Percentiles rank a stretch among this genome's conserved stretches.
These are phyloP conservation scores for Penicillium sp. DNA, from an alignment of 2,329 filamentous ascomycete species.

Conservation along the genomic window DNA sequence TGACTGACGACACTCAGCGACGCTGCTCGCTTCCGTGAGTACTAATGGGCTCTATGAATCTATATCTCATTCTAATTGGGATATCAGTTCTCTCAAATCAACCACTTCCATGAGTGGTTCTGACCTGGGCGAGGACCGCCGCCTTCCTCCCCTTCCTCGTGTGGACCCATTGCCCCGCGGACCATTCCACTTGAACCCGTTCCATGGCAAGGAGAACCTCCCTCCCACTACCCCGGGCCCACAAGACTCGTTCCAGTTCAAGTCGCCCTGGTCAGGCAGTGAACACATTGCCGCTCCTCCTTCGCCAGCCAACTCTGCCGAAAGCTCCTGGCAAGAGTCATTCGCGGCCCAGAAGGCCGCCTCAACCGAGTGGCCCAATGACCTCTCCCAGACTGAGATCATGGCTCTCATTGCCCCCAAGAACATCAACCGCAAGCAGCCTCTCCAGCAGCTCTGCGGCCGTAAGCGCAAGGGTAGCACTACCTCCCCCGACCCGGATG, in stretches of 20 bases:
- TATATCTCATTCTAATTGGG: background rate
- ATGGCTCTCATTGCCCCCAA: slow-evolving; percentile 36
- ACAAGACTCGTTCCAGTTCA: slow-evolving; percentile 37
- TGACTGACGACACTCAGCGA: slow-evolving; percentile 29
- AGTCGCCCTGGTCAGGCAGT: slow-evolving; percentile 29
- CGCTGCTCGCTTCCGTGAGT: slow-evolving; percentile 41
- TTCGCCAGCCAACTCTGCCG: slow-evolving; percentile 39
- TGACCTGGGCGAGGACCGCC: slow-evolving; percentile 36
- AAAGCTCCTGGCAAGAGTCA: slow-evolving; percentile 37
- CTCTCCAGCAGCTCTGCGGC: slow-evolving; percentile 40
- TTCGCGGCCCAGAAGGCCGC: slow-evolving; percentile 29
- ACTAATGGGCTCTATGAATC: background rate
- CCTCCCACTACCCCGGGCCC: slow-evolving; percentile 34
- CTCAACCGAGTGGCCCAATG: slow-evolving; percentile 33
- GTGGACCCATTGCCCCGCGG: slow-evolving; percentile 39
- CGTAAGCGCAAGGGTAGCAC: slow-evolving; percentile 40
- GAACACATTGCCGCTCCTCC: slow-evolving; percentile 36
- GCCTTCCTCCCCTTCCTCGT: slow-evolving; percentile 38
- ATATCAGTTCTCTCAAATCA: slow-evolving; percentile 20
- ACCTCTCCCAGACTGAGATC: slow-evolving; percentile 34
- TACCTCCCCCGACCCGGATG: slow-evolving; percentile 33
- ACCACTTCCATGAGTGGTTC: slow-evolving; percentile 19
- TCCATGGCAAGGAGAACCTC: slow-evolving; percentile 29
- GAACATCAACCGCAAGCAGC: slow-evolving; percentile 40
- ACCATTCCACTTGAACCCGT: slow-evolving; percentile 35